Conservation (phyloP, 2,329 filamentous ascomycete species). For the Grosmannia clavigera region DNA sequence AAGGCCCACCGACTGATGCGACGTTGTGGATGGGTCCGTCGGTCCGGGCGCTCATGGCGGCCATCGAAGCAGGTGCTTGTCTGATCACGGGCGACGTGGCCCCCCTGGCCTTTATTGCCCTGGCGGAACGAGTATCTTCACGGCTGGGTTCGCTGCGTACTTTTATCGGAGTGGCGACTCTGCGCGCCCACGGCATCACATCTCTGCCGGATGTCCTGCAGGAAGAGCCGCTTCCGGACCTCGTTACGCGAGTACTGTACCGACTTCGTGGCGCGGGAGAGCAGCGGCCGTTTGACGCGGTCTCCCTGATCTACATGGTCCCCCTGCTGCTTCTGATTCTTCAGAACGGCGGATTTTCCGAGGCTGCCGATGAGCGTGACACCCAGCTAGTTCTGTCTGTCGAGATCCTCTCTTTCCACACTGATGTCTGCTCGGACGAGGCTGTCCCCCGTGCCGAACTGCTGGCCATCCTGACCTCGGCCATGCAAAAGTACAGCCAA, state of each 20-base stretch:
- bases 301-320: slow-evolving; percentile 77
- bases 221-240: slow-evolving; percentile 68
- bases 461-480: slow-evolving; percentile 56
- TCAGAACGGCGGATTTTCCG: slow-evolving; percentile 64
- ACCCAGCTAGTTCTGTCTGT: slow-evolving; percentile 81
- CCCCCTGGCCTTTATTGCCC: slow-evolving; percentile 65
- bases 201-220: slow-evolving; percentile 60
- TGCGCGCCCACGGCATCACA: slow-evolving; percentile 65
- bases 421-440: slow-evolving; percentile 61
- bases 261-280: slow-evolving; percentile 81
- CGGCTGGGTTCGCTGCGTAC: slow-evolving; percentile 65
- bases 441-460: slow-evolving; percentile 66
- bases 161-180: slow-evolving; percentile 78
- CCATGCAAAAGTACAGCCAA: slow-evolving; percentile 81
- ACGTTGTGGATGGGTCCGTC: slow-evolving; percentile 79
- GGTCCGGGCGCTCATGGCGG: slow-evolving; percentile 57
- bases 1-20: slow-evolving; percentile 79
- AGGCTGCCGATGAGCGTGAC: slow-evolving; percentile 65
- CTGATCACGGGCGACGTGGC: slow-evolving; percentile 71
- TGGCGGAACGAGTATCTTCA: slow-evolving; percentile 59
- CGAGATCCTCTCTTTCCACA: slow-evolving; percentile 83
- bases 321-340: slow-evolving; percentile 72
- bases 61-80: slow-evolving; percentile 69
- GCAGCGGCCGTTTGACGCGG: slow-evolving; percentile 82
- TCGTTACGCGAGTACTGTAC: slow-evolving; percentile 83